phyloP scores from a whole-genome alignment of 257 asterid species.

The Coffea canephora region DNA sequence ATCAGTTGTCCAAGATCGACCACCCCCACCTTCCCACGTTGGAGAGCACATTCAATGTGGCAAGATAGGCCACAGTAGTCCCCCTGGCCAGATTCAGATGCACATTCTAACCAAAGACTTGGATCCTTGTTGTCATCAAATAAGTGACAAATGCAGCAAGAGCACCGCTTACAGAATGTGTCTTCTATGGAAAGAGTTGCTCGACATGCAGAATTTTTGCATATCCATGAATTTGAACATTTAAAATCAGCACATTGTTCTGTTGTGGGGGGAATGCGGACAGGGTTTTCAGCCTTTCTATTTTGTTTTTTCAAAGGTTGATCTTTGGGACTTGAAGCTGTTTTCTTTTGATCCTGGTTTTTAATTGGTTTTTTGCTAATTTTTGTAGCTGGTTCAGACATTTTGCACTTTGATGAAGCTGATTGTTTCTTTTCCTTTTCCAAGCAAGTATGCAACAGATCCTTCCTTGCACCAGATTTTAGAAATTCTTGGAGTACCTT shows the following conservation, averaged over 20 bases:
- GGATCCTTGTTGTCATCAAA: slow-evolving; percentile 94
- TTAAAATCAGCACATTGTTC: slow-evolving; percentile 50
- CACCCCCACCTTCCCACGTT: slow-evolving; percentile 76
- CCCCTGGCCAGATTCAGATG: slow-evolving; percentile 63
- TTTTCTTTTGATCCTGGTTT: slow-evolving; percentile 51
- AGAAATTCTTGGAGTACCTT: slow-evolving; percentile 26
- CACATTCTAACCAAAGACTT: slow-evolving; percentile 86
- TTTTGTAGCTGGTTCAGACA: slow-evolving; percentile 62
- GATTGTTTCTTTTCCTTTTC: slow-evolving; percentile 34
- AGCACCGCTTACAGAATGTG: slow-evolving; percentile 84
- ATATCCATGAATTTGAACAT: slow-evolving; percentile 57
- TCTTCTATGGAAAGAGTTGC: slow-evolving; percentile 66
- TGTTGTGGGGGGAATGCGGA: slow-evolving; percentile 52
- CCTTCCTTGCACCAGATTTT: slow-evolving; percentile 33
- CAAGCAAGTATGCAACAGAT: slow-evolving; percentile 25
- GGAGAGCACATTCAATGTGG: slow-evolving; percentile 83
- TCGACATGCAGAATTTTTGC: slow-evolving; percentile 80
- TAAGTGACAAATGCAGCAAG: slow-evolving; percentile 82
- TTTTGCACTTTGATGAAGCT: slow-evolving; percentile 37
- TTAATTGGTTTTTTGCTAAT: slow-evolving; percentile 45
- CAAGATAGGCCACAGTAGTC: slow-evolving; percentile 83
- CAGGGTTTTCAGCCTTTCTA: slow-evolving; percentile 64
- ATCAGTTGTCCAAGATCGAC: slow-evolving; percentile 72
- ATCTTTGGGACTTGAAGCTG: slow-evolving; percentile 56
- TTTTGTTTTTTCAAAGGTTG: slow-evolving; percentile 58